A percentile compares a stretch with the other conserved stretches of the same genome.
phyloP scores from a whole-genome alignment of 805 yeast genomes.

The Yamadazyma laniorum region DNA sequence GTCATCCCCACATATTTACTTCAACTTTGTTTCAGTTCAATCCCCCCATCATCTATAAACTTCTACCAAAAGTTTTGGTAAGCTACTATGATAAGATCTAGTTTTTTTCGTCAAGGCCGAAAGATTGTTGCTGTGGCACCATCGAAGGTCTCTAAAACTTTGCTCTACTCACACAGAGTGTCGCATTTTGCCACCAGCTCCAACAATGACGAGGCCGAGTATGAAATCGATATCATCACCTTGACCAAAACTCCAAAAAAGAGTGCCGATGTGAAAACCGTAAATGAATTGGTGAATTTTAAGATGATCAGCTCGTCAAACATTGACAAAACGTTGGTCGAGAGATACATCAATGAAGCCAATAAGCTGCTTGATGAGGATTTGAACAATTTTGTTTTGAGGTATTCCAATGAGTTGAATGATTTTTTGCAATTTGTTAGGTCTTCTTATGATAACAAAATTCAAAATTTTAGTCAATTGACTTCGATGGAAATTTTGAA shows the following conservation, averaged over 20 bases:
- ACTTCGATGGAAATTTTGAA: constrained; percentile 25
- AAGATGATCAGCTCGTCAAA: constrained; percentile 1
- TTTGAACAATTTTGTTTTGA: constrained; percentile 17
- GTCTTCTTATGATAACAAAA: constrained; percentile 20
- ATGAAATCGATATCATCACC: constrained; percentile 25
- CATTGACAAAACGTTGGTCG: constrained; percentile 7
- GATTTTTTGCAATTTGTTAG: constrained; percentile 21
- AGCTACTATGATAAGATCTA: background rate
- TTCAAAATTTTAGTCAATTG: constrained; percentile 22
- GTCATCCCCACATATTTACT: too few species aligned
- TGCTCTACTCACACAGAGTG: background rate
- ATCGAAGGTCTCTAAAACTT: background rate
- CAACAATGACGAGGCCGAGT: constrained; percentile 14
- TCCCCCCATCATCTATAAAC: too few species aligned
- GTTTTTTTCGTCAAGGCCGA: background rate
- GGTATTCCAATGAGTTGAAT: constrained; percentile 19
- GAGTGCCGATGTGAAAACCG: background rate
- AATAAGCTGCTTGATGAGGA: constrained; percentile 5
- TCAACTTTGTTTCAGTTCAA: too few species aligned
- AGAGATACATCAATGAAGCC: constrained; percentile 6
- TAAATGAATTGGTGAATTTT: background rate
- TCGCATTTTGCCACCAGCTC: constrained; percentile 12
- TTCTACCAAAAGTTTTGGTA: too few species aligned
- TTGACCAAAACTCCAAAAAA: constrained; percentile 16
- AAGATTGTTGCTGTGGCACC: background rate